Percentiles rank a stretch among this genome's conserved stretches.
These are phyloP conservation scores for Metarhizium brunneum DNA, from an alignment of 2,329 filamentous ascomycete genomes.

Conservation along the genomic window DNA sequence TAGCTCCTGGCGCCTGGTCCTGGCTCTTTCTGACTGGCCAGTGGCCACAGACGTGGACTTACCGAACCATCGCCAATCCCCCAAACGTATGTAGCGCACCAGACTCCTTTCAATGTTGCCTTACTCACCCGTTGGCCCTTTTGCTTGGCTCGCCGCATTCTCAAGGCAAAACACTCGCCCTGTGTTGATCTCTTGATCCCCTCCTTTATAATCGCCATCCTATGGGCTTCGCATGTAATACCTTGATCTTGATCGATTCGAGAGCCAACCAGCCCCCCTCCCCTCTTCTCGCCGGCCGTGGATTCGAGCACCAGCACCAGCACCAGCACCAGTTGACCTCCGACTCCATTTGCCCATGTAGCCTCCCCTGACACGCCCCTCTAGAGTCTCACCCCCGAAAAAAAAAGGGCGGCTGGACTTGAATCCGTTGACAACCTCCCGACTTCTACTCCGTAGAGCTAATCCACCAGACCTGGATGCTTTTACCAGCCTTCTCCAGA, in stretches of 20 bases:
- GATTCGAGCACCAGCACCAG: neutral
- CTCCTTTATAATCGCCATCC: neutral
- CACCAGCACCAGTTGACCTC: neutral
- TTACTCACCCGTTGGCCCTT: neutral
- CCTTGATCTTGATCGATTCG: neutral
- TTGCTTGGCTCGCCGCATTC: neutral
- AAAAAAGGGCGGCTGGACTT: slow-evolving; percentile 27
- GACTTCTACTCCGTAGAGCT: slow-evolving; percentile 13
- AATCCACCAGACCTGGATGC: slow-evolving; percentile 24
- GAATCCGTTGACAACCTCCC: slow-evolving; percentile 18
- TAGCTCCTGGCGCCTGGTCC: neutral
- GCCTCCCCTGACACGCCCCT: neutral
- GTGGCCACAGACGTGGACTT: neutral
- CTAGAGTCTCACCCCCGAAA: slow-evolving; percentile 8
- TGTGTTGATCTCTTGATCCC: neutral
- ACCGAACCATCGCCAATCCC: neutral
- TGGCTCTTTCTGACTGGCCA: neutral
- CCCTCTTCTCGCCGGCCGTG: neutral
- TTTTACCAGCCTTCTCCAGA: slow-evolving; percentile 34
- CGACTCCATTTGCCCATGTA: neutral
- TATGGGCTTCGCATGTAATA: neutral
- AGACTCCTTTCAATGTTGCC: neutral
- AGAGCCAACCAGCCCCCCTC: neutral
- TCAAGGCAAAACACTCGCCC: neutral
- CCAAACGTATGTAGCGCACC: neutral